Percentiles rank a stretch among this genome's conserved stretches.
phyloP scores from a whole-genome alignment of 305 asterid species.

The Solanum hybrid region DNA sequence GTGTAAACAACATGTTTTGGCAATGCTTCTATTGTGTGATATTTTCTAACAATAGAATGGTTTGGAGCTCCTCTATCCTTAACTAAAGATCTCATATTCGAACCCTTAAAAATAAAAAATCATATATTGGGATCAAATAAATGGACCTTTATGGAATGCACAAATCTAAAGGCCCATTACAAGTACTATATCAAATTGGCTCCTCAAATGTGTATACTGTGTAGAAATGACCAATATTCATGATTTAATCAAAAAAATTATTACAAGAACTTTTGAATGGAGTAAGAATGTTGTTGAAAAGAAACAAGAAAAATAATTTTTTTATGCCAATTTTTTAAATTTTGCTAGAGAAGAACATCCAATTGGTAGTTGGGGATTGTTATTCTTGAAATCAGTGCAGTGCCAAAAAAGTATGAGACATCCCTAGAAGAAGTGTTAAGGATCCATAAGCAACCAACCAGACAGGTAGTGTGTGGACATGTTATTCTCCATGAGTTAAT shows the following conservation, averaged over 20 bases:
- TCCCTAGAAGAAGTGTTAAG: not conserved
- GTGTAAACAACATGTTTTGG: not conserved
- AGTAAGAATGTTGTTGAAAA: not conserved
- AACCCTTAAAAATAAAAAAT: not conserved
- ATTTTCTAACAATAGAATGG: not conserved
- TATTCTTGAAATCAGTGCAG: not conserved
- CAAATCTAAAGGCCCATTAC: not conserved
- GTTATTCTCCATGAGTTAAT: not conserved
- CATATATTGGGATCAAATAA: not conserved
- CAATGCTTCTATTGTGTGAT: not conserved
- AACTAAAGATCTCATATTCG: not conserved
- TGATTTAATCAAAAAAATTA: not conserved
- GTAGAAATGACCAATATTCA: not conserved
- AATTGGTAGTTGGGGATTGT: not conserved
- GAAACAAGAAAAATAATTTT: not conserved
- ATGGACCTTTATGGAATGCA: not conserved
- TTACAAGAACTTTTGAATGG: not conserved
- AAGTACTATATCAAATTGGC: not conserved
- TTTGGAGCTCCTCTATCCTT: not conserved
- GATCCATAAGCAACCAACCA: not conserved
- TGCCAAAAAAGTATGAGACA: not conserved
- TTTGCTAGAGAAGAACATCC: not conserved
- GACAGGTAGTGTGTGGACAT: not conserved
- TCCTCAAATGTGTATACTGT: not conserved
- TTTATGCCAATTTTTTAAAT: not conserved